These are phyloP conservation scores for Diplodia sapinea DNA, from an alignment of 2,329 filamentous ascomycete genomes.

Conservation along the genomic window DNA sequence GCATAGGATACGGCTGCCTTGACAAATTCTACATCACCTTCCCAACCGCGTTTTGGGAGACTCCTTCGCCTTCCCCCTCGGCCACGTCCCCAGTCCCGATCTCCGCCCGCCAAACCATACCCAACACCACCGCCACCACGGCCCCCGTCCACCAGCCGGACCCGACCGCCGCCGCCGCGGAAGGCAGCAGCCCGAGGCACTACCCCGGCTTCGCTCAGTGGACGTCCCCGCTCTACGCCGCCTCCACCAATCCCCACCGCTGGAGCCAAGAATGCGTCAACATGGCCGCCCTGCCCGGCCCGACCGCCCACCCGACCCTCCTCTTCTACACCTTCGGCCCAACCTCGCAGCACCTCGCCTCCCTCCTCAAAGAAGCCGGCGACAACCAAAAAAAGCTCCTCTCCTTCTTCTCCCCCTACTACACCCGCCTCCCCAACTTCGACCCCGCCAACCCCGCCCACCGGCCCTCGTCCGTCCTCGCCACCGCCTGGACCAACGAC, in stretches of 20 bases:
- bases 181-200: slow-evolving; percentile 19
- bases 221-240: slow-evolving; percentile 71
- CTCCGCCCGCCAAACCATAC: slow-evolving; percentile 35
- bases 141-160: slow-evolving; percentile 44
- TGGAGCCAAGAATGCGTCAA: slow-evolving; percentile 83
- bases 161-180: slow-evolving; percentile 41
- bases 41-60: slow-evolving; percentile 75
- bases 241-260: slow-evolving; percentile 63
- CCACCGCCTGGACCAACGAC: slow-evolving; percentile 80
- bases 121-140: slow-evolving; percentile 48
- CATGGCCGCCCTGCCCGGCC: slow-evolving; percentile 65
- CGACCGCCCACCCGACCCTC: slow-evolving; percentile 74
- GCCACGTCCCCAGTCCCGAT: slow-evolving; percentile 18
- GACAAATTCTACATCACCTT: slow-evolving; percentile 73
- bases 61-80: not conserved
- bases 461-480: slow-evolving; percentile 66
- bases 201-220: slow-evolving; percentile 76
- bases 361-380: slow-evolving; percentile 35
- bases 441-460: slow-evolving; percentile 60
- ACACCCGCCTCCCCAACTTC: slow-evolving; percentile 75
- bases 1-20: slow-evolving; percentile 71
- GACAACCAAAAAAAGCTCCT: slow-evolving; percentile 54
- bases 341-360: slow-evolving; percentile 43
- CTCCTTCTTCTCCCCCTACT: slow-evolving; percentile 78
- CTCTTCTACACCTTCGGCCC: slow-evolving; percentile 80